Evolutionary conservation across 768 basidiomycete genomes (phyloP).

Genomic region (Russula dissimulans): DNA sequence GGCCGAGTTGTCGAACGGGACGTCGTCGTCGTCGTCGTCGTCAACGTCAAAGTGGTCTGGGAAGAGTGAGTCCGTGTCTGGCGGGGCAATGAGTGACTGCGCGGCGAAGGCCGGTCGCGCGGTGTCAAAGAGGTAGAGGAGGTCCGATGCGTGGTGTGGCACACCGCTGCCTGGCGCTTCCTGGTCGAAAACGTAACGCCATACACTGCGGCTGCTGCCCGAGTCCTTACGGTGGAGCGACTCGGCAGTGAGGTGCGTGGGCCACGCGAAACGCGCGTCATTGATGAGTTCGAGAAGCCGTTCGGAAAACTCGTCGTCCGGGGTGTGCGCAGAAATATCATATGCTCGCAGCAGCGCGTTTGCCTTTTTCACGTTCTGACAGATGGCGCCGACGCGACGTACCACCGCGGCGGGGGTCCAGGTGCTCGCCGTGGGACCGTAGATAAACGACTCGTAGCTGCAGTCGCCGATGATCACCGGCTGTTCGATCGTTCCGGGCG

Average conservation of each 20-base stretch:
- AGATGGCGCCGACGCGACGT: constrained; percentile 63
- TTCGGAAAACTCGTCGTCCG: constrained; percentile 57
- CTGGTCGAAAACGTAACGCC: constrained; percentile 78
- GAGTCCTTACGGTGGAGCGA: not conserved
- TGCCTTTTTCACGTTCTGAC: constrained; percentile 57
- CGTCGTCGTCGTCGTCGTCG: constrained; percentile 25
- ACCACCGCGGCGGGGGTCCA: constrained; percentile 58
- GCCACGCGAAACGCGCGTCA: constrained; percentile 70
- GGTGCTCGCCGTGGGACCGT: constrained; percentile 48
- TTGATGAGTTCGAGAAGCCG: constrained; percentile 66
- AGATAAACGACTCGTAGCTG: constrained; percentile 52
- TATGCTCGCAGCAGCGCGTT: constrained; percentile 57
- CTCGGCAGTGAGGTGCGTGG: constrained; percentile 54
- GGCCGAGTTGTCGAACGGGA: constrained; percentile 27
- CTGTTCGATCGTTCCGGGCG: constrained; percentile 34
- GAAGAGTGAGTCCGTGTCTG: constrained; percentile 27
- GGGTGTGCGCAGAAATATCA: constrained; percentile 54
- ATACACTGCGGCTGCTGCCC: constrained; percentile 42
- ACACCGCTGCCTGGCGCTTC: constrained; percentile 56
- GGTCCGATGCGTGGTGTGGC: constrained; percentile 63
- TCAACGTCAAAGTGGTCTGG: constrained; percentile 23
- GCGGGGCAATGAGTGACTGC: constrained; percentile 15
- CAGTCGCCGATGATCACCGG: constrained; percentile 73
- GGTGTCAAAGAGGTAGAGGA: constrained; percentile 74
- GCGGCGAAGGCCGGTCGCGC: constrained; percentile 38